These are phyloP conservation scores for Ormosia emarginata DNA, from an alignment of 306 rosid species.

Conservation along the genomic window DNA sequence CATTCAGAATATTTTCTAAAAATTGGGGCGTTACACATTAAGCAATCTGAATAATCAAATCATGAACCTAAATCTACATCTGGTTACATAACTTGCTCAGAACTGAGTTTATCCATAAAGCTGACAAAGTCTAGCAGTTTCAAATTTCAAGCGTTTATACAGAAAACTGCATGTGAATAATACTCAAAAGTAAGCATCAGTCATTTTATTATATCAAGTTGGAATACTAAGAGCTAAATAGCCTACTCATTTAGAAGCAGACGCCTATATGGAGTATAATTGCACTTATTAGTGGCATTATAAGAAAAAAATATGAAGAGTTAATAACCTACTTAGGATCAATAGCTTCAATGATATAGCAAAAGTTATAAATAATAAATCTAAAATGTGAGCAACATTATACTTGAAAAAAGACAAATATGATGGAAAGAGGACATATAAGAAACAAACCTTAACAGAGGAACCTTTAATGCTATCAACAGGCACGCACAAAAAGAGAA, in stretches of 20 bases:
- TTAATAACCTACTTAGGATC: neutral
- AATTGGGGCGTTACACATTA: no score
- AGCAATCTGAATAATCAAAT: neutral
- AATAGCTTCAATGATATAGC: neutral
- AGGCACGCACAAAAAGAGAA: no score
- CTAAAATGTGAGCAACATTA: neutral
- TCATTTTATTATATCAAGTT: neutral
- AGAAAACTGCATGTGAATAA: neutral
- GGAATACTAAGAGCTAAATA: neutral
- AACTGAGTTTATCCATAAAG: neutral
- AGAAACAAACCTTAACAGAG: constrained; percentile 76
- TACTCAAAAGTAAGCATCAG: neutral
- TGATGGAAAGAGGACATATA: neutral
- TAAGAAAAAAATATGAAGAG: neutral
- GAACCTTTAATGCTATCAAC: constrained; percentile 84
- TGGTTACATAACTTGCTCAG: neutral
- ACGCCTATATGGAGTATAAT: neutral
- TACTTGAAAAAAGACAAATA: neutral
- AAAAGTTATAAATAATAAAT: constrained; percentile 2
- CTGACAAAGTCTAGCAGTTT: neutral
- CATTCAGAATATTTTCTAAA: no score
- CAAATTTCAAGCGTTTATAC: neutral
- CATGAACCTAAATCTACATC: neutral
- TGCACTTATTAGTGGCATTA: neutral
- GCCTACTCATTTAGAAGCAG: neutral